These are phyloP conservation scores for Cladosporium sp. DNA, from an alignment of 2,329 filamentous ascomycete genomes.

Conservation along the genomic window DNA sequence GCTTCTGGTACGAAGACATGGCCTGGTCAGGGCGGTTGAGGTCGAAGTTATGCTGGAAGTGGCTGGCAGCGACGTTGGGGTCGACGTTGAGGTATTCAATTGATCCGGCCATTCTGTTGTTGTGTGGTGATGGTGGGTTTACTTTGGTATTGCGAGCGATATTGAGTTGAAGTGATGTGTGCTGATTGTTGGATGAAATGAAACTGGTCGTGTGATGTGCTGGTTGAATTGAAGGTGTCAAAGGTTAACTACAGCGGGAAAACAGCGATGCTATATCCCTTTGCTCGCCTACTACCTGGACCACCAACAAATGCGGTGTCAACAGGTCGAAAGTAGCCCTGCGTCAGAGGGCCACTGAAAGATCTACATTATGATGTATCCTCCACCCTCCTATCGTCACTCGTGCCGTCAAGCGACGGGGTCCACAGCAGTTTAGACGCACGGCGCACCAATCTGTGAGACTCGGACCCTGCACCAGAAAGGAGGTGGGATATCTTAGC, in stretches of 20 bases:
- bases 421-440: neutral
- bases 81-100: constrained; percentile 41
- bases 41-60: constrained; percentile 47
- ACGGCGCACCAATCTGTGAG: neutral
- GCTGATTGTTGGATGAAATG: neutral
- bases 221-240: neutral
- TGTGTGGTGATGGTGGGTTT: neutral
- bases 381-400: constrained; percentile 7
- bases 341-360: constrained; percentile 16
- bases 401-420: constrained; percentile 9
- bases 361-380: constrained; percentile 16
- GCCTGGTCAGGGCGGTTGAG: constrained; percentile 42
- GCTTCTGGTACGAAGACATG: constrained; percentile 49
- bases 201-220: neutral
- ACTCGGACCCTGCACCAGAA: constrained; percentile 2
- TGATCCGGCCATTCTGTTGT: constrained; percentile 29
- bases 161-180: neutral
- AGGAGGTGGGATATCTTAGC: neutral
- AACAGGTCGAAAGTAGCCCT: neutral
- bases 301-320: neutral
- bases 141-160: too few relatives aligned
- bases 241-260: neutral
- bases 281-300: neutral
- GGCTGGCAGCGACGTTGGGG: constrained; percentile 44
- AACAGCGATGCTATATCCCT: neutral